These are phyloP conservation scores for Tricholoma terreum DNA, from an alignment of 768 basidiomycete species.

Conservation along the genomic window DNA sequence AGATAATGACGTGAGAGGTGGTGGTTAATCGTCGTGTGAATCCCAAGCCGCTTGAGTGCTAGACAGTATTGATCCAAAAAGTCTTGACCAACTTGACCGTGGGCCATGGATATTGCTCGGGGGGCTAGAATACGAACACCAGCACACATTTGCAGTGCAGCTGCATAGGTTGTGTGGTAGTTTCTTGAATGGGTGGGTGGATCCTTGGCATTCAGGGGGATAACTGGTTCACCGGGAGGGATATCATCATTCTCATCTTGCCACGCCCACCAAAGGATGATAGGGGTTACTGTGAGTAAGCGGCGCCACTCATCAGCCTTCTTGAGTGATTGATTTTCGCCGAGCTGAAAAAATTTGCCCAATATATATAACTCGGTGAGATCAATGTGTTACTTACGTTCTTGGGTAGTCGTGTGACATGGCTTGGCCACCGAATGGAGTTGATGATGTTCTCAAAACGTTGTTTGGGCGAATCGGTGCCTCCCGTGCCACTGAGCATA, in stretches of 20 bases:
- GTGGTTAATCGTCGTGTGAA: slow-evolving; percentile 23
- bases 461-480: slow-evolving; percentile 16
- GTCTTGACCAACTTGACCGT: slow-evolving; percentile 20
- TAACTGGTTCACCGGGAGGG: slow-evolving; percentile 8
- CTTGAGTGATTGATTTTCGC: no score
- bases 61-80: slow-evolving; percentile 21
- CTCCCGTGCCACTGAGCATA: slow-evolving; percentile 24
- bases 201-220: slow-evolving; percentile 17
- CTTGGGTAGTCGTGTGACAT: slow-evolving; percentile 28
- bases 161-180: slow-evolving; percentile 8
- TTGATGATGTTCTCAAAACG: slow-evolving; percentile 25
- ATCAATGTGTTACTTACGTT: slow-evolving; percentile 29
- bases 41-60: slow-evolving; percentile 8
- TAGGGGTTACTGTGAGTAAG: slow-evolving; percentile 20
- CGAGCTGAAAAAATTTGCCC: slow-evolving; percentile 26
- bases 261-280: slow-evolving; percentile 28
- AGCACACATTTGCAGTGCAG: slow-evolving; percentile 15
- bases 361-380: no score
- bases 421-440: slow-evolving; percentile 25
- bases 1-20: slow-evolving; percentile 26
- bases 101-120: slow-evolving; percentile 17
- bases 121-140: slow-evolving; percentile 17
- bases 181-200: slow-evolving; percentile 14
- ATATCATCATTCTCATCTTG: slow-evolving; percentile 18
- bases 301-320: slow-evolving; percentile 31